These are phyloP conservation scores for Apostasia ramifera DNA, from an alignment of 106 monocot species.

Conservation along the genomic window DNA sequence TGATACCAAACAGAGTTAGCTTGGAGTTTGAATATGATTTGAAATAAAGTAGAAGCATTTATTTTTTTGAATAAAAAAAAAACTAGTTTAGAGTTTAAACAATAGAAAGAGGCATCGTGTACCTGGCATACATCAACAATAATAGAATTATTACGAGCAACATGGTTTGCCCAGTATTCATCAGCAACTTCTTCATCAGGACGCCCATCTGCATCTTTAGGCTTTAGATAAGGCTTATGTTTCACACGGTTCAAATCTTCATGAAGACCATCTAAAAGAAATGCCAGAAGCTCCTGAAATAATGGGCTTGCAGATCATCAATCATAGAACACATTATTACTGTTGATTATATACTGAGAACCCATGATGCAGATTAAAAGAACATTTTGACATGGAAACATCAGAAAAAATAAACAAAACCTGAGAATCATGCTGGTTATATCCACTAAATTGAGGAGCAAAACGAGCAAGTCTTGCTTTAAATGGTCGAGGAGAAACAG, in stretches of 20 bases:
- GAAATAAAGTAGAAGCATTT: too few species aligned
- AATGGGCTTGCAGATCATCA: neutral
- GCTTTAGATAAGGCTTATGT: constrained; percentile 84
- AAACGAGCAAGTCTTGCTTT: constrained; percentile 96
- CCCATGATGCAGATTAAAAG: too few species aligned
- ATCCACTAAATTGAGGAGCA: constrained; percentile 99
- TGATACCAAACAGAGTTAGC: too few species aligned
- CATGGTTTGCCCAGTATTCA: constrained; percentile 98
- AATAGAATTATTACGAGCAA: constrained; percentile 98
- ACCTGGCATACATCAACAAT: constrained; percentile 99
- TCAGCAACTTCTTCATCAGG: constrained; percentile 98
- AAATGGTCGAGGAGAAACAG: constrained; percentile 93
- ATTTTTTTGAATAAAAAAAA: too few species aligned
- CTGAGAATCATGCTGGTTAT: constrained; percentile 98
- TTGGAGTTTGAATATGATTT: too few species aligned
- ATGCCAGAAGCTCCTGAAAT: constrained; percentile 90
- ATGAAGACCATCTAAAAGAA: constrained; percentile 96
- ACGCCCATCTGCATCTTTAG: constrained; percentile 94
- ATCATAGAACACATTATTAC: neutral
- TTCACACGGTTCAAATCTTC: constrained; percentile 98
- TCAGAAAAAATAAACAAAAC: constrained; percentile 26
- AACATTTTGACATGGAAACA: neutral
- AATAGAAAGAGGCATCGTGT: neutral
- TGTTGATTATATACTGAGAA: too few species aligned
- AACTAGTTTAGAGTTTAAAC: too few species aligned